phyloP scores from a whole-genome alignment of 192 early-diverging fungal species.

The Chytriomyces hyalinus region DNA sequence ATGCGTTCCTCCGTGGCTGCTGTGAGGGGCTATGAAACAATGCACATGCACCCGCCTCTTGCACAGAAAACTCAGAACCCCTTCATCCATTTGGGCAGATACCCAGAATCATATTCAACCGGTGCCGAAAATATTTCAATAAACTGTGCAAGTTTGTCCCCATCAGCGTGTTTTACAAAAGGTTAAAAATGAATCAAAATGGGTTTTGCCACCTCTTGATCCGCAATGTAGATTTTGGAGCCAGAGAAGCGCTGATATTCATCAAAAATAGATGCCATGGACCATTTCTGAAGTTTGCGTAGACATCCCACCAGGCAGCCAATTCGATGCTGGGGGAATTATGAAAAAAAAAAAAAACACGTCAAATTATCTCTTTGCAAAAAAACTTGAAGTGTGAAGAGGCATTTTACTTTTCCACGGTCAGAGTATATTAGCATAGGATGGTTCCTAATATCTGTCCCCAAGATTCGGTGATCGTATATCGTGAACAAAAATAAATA shows the following conservation, averaged over 20 bases:
- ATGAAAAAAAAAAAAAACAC: neutral
- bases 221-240: conserved; percentile 83
- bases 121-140: conserved; percentile 53
- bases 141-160: no score
- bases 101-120: conserved; percentile 31
- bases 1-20: no score
- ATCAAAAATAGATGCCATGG: conserved; percentile 94
- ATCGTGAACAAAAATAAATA: no score
- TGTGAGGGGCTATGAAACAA: no score
- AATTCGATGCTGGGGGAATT: conserved; percentile 81
- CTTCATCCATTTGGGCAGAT: conserved; percentile 46
- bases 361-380: neutral
- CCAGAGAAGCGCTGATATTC: conserved; percentile 95
- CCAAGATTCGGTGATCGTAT: no score
- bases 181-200: neutral
- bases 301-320: conserved; percentile 95
- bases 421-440: conserved; percentile 94
- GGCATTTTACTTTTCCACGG: conserved; percentile 81
- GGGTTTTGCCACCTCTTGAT: conserved; percentile 95
- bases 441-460: conserved; percentile 51
- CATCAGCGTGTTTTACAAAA: neutral
- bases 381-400: neutral
- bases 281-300: conserved; percentile 94
- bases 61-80: neutral
- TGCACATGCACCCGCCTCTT: no score